Evolutionary conservation across 2,329 filamentous ascomycete genomes (phyloP), one percentile per base, ranked within the genome.

Genomic region (Alternaria metachromatica): DNA sequence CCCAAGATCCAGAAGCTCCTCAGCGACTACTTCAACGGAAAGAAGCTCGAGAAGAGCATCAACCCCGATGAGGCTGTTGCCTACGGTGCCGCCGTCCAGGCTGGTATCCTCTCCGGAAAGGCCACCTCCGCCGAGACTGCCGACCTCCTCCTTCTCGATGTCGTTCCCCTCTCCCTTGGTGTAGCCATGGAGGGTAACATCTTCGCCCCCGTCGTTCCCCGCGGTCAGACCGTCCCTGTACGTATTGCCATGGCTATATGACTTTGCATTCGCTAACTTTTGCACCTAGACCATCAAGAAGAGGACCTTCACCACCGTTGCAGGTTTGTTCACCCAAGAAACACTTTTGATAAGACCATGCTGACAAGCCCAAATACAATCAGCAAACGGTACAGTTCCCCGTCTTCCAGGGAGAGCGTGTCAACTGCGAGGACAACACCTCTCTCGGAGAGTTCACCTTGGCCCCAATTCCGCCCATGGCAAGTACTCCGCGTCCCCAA

Each of bases 21-120:
- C 74, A 94, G 91, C 86, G 96, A 99, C 85, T 97, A 94, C 89
- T 99, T 99, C 87, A 92, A 96, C 82, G 94, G 94, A 85, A 99
- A 99, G 93, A 97, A 99, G 92, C 93, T 97, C 74, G 95, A 98
- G 90, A 98, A 97, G 86, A 96, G 92, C 88, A 98, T 98, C 87
- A 99, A 99, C 90, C 96, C 96, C 78, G 96, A 99, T 81, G 96
- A 99, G 88, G 96, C 96, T 76, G 96, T 99, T 79, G 96, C 96
- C 77, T 97, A 97, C 85, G 96, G 96, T 90, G 96, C 96, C 72
- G 96, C 96, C 76, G 95, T 99, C 68, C 96, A 99, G 87, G 96
- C 96, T 74, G 96, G 94, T 90, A 97, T 99, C 82, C 91, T 99
- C 72, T 97, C 95, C 64, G 96, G 96, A 82, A 97, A 97, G 90